Percentiles rank a stretch among this genome's conserved stretches.
Conservation (phyloP, 176 grass and related monocot genomes). For the Luzula sylvatica region DNA sequence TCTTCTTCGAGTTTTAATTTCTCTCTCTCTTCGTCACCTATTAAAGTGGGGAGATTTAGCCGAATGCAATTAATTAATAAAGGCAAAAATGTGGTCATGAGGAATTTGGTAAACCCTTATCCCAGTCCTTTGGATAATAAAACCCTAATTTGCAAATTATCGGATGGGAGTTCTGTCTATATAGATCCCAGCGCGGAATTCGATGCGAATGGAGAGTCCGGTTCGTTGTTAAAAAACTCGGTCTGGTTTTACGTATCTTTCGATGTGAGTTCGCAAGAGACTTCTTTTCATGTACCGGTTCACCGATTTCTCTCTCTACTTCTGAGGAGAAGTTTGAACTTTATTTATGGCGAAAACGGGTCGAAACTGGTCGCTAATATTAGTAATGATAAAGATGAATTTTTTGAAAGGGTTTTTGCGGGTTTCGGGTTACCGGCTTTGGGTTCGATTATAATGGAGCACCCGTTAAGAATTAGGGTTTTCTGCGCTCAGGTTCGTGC, state of each 20-base stretch:
- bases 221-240: constrained; percentile 31
- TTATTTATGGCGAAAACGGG: constrained; percentile 54
- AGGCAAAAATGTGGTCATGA: constrained; percentile 18
- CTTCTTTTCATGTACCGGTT: constrained; percentile 92
- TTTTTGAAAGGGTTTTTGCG: constrained; percentile 53
- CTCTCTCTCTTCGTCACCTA: constrained; percentile 16
- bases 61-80: constrained; percentile 8
- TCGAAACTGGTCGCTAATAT: constrained; percentile 17
- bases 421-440: constrained; percentile 53
- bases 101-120: not conserved
- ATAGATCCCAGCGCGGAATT: constrained; percentile 46
- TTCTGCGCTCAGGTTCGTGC: constrained; percentile 92
- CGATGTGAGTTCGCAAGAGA: constrained; percentile 92
- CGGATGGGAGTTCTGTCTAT: constrained; percentile 51
- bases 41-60: constrained; percentile 18
- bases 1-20: constrained; percentile 16
- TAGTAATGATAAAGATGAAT: constrained; percentile 33
- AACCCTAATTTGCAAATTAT: constrained; percentile 36
- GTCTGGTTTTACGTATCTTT: constrained; percentile 72
- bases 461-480: constrained; percentile 86
- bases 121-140: constrained; percentile 12
- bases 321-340: constrained; percentile 52
- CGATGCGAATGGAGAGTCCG: constrained; percentile 34
- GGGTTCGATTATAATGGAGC: constrained; percentile 90
- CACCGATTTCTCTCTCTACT: constrained; percentile 91